Conservation (phyloP, 2,329 filamentous ascomycete genomes). For the Biscogniauxia sp. region DNA sequence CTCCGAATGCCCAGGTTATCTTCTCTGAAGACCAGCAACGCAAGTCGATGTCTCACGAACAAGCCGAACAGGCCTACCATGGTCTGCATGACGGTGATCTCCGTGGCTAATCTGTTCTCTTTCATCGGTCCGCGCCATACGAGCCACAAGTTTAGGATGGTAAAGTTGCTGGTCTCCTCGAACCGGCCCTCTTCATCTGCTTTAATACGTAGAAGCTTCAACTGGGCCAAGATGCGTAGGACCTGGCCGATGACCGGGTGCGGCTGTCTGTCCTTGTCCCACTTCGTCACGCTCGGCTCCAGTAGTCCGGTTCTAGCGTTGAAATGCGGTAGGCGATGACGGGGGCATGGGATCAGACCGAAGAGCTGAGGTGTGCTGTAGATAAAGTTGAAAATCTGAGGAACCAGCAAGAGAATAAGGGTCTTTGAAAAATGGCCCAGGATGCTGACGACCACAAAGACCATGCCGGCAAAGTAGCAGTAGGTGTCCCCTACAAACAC, state of each 20-base stretch:
- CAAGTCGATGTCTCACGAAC: conserved; percentile 81
- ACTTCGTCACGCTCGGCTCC: conserved; percentile 81
- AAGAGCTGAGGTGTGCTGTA: conserved; percentile 94
- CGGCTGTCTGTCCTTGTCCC: conserved; percentile 66
- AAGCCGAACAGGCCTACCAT: conserved; percentile 76
- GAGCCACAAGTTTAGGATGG: conserved; percentile 92
- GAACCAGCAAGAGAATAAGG: conserved; percentile 81
- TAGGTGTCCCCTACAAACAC: conserved; percentile 99
- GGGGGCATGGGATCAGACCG: conserved; percentile 83
- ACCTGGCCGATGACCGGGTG: conserved; percentile 57
- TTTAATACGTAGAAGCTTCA: conserved; percentile 67
- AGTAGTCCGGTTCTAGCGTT: conserved; percentile 81
- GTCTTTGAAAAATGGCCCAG: conserved; percentile 98
- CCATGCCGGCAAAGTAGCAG: conserved; percentile 99
- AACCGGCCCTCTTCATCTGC: conserved; percentile 68
- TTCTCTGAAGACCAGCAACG: conserved; percentile 82
- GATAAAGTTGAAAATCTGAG: conserved; percentile 94
- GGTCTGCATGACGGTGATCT: conserved; percentile 77
- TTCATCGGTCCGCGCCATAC: conserved; percentile 91
- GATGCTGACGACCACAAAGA: conserved; percentile 96
- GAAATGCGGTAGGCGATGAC: conserved; percentile 87
- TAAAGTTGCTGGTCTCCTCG: conserved; percentile 82
- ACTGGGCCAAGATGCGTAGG: conserved; percentile 65
- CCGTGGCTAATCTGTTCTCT: conserved; percentile 78
- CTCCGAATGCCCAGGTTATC: conserved; percentile 66